Conservation (phyloP, 495 filamentous ascomycete genomes). For the Hyphodiscus hymeniophilus region DNA sequence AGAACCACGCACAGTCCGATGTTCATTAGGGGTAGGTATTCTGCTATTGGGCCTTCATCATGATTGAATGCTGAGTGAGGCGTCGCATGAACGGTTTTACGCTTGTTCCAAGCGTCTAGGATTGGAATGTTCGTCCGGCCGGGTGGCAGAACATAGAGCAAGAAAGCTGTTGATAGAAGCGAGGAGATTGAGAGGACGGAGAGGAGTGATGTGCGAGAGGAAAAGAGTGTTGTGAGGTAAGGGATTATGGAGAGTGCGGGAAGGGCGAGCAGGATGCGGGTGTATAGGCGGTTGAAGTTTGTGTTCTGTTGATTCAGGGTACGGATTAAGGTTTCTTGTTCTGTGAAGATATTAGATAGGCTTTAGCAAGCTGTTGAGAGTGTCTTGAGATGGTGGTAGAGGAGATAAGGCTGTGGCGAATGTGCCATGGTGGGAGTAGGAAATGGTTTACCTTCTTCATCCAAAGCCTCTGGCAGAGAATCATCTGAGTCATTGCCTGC, state of each 20-base stretch:
- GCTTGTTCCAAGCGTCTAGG: conserved; percentile 26
- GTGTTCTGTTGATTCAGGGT: conserved; percentile 48
- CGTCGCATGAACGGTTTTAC: background rate
- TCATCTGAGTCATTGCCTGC: conserved; percentile 41
- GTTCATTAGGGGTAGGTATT: conserved; percentile 41
- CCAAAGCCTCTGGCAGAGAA: conserved; percentile 41
- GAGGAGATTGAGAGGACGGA: conserved; percentile 51
- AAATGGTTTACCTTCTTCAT: conserved; percentile 49
- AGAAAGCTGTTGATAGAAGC: conserved; percentile 48
- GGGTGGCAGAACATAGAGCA: conserved; percentile 33
- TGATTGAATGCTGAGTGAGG: background rate
- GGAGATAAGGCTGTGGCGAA: background rate
- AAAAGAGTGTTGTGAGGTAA: conserved; percentile 45
- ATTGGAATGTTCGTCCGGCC: conserved; percentile 27
- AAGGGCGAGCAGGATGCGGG: conserved; percentile 46
- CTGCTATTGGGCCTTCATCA: conserved; percentile 28
- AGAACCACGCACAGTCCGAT: conserved; percentile 32
- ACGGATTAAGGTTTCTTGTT: conserved; percentile 65
- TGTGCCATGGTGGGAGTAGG: background rate
- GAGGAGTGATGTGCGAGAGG: conserved; percentile 29
- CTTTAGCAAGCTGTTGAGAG: background rate
- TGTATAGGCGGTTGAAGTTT: conserved; percentile 50
- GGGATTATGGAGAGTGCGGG: conserved; percentile 41
- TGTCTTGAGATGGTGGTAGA: background rate
- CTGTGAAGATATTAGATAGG: conserved; percentile 25